A percentile compares a stretch with the other conserved stretches of the same genome.
phyloP scores from a whole-genome alignment of 768 basidiomycete species.

The Grammothele lineata region DNA sequence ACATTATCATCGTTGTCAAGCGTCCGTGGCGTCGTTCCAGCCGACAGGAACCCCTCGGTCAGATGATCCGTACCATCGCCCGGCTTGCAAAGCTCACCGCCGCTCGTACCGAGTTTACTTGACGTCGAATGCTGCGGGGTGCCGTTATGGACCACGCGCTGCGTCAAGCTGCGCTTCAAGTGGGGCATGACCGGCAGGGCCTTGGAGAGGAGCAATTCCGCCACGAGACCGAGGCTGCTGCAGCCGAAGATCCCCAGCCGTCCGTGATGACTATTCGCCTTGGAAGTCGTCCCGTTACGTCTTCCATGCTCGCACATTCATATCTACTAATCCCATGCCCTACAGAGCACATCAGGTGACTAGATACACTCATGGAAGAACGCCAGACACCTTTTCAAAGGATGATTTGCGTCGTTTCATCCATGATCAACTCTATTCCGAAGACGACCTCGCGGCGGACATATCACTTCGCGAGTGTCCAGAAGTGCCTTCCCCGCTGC shows the following conservation, averaged over 20 bases:
- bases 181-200: too few species aligned
- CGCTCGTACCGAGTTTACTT: slow-evolving; percentile 8
- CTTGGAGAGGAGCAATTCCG: too few species aligned
- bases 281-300: too few species aligned
- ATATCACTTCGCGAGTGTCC: not conserved
- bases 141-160: too few species aligned
- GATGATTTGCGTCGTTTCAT: not conserved
- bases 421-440: not conserved
- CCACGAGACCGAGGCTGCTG: too few species aligned
- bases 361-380: too few species aligned
- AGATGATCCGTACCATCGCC: slow-evolving; percentile 21
- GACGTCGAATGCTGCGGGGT: slow-evolving; percentile 10
- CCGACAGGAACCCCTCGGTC: slow-evolving; percentile 14
- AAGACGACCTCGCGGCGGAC: not conserved
- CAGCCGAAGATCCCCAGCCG: not conserved
- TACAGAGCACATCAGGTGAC: too few species aligned
- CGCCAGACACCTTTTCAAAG: too few species aligned
- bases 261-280: not conserved
- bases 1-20: slow-evolving; percentile 23
- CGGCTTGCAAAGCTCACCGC: slow-evolving; percentile 20
- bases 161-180: too few species aligned
- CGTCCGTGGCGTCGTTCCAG: slow-evolving; percentile 20
- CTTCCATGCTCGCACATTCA: too few species aligned
- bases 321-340: too few species aligned
- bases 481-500: too few species aligned